phyloP scores from a whole-genome alignment of 169 alveolate genomes.

The Sarcocystis neurona region DNA sequence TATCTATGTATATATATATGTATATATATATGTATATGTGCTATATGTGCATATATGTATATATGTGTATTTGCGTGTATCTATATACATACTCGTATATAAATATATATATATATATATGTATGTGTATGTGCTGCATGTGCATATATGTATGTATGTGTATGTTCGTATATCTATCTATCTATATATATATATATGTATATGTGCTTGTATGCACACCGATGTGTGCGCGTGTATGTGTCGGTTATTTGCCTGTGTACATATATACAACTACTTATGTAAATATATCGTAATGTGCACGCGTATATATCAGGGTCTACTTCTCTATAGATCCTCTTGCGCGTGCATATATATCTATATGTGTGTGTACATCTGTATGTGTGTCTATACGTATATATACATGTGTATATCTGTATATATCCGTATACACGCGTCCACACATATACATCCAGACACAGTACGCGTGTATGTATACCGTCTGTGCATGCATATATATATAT shows the following conservation, averaged over 20 bases:
- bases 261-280: background rate
- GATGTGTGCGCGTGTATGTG: conserved; percentile 18
- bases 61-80: too few relatives aligned
- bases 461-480: background rate
- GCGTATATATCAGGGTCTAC: too few relatives aligned
- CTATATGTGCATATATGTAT: too few relatives aligned
- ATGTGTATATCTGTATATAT: background rate
- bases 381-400: background rate
- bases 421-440: background rate
- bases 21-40: background rate
- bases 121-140: background rate
- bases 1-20: background rate
- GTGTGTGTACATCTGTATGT: background rate
- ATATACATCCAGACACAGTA: too few relatives aligned
- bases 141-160: background rate
- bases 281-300: too few relatives aligned
- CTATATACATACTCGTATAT: too few relatives aligned
- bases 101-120: background rate
- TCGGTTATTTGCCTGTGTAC: background rate
- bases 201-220: background rate
- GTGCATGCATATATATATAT: background rate
- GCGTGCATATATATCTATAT: background rate
- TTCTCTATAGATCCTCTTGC: background rate
- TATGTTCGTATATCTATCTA: background rate
- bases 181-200: background rate